These are phyloP conservation scores for Blastobotrys robertii DNA, from an alignment of 805 yeast genomes.

Conservation along the genomic window DNA sequence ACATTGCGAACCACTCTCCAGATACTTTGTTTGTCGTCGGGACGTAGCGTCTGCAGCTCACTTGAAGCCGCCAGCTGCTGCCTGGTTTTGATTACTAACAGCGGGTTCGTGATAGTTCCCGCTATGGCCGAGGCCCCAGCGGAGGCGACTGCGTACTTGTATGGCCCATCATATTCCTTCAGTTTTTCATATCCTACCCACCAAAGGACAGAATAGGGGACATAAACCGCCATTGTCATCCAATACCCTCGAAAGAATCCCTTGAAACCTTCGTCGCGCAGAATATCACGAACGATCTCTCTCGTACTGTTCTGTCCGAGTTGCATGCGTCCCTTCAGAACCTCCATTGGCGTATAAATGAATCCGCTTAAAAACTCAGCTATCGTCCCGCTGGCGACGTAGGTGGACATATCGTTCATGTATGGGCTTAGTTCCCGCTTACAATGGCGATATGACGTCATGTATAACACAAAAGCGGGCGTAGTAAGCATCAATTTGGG, in stretches of 20 bases:
- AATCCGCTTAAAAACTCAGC: slow-evolving; percentile 32
- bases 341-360: slow-evolving; percentile 38
- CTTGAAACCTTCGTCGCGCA: slow-evolving; percentile 52
- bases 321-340: slow-evolving; percentile 36
- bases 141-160: slow-evolving; percentile 26
- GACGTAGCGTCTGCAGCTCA: slow-evolving; percentile 29
- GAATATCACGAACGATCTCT: slow-evolving; percentile 29
- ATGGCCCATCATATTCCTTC: slow-evolving; percentile 10
- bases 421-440: slow-evolving; percentile 29
- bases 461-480: slow-evolving; percentile 34
- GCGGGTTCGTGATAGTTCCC: slow-evolving; percentile 28
- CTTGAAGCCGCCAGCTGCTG: slow-evolving; percentile 35
- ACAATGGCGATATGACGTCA: slow-evolving; percentile 32
- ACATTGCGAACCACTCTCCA: slow-evolving; percentile 26
- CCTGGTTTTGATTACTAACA: slow-evolving; percentile 35
- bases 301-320: slow-evolving; percentile 17
- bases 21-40: slow-evolving; percentile 29
- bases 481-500: slow-evolving; percentile 32
- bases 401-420: slow-evolving; percentile 28
- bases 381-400: slow-evolving; percentile 29
- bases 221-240: slow-evolving; percentile 34
- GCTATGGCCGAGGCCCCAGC: slow-evolving; percentile 30
- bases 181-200: slow-evolving; percentile 29
- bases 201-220: slow-evolving; percentile 35
- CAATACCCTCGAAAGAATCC: slow-evolving; percentile 74